Percentiles rank a stretch among this genome's conserved stretches.
These are phyloP conservation scores for Aspergillus incahuasiensis DNA, from an alignment of 495 filamentous ascomycete genomes.

Conservation along the genomic window DNA sequence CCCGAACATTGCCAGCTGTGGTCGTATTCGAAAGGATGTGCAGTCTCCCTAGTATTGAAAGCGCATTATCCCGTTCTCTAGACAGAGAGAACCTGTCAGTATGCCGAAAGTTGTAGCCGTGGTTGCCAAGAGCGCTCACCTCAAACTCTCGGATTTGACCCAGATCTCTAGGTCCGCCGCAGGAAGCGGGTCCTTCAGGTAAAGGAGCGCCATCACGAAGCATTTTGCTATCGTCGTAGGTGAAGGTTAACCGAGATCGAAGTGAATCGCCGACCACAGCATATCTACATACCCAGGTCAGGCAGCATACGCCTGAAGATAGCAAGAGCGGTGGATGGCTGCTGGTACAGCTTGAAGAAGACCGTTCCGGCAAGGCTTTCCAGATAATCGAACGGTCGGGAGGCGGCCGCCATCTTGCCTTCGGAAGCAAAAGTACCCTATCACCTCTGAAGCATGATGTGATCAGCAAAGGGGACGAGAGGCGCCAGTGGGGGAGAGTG, in stretches of 20 bases:
- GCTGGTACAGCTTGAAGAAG: conserved; percentile 85
- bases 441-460: conserved; percentile 38
- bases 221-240: conserved; percentile 64
- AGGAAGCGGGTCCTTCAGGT: conserved; percentile 71
- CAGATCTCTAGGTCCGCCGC: conserved; percentile 75
- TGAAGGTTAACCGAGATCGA: conserved; percentile 1
- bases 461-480: conserved; percentile 15
- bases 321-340: conserved; percentile 90
- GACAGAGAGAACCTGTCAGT: neutral
- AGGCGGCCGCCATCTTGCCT: conserved; percentile 64
- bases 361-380: conserved; percentile 84
- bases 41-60: conserved; percentile 73
- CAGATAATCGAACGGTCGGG: conserved; percentile 74
- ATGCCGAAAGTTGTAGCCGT: neutral
- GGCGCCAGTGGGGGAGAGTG: conserved; percentile 1
- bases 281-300: conserved; percentile 63
- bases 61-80: conserved; percentile 75
- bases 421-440: conserved; percentile 20
- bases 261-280: conserved; percentile 2
- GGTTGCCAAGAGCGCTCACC: conserved; percentile 32
- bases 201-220: conserved; percentile 91
- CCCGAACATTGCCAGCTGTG: conserved; percentile 54
- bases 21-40: conserved; percentile 67
- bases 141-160: conserved; percentile 69
- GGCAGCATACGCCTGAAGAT: conserved; percentile 97